These are phyloP conservation scores for Penicillium steckii DNA, from an alignment of 495 filamentous ascomycete genomes.

Conservation along the genomic window DNA sequence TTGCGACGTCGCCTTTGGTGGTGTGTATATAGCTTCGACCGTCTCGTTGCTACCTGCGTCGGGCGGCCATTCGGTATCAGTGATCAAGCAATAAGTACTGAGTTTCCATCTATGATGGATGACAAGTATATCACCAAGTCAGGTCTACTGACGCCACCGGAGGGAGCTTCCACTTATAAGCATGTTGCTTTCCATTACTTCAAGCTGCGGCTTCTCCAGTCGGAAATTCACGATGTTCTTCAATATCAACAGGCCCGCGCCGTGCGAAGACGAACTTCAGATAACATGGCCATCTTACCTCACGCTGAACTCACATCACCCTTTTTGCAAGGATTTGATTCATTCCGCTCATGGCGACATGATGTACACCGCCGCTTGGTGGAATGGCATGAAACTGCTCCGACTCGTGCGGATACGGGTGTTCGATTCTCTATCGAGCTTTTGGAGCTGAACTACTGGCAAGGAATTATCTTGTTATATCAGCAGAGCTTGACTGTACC, in stretches of 20 bases:
- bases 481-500: conserved; percentile 89
- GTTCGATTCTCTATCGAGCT: conserved; percentile 86
- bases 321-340: conserved; percentile 79
- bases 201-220: conserved; percentile 86
- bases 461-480: conserved; percentile 96
- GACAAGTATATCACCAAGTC: conserved; percentile 85
- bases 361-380: conserved; percentile 82
- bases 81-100: conserved; percentile 90
- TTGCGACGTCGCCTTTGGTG: conserved; percentile 89
- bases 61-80: conserved; percentile 91
- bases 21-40: conserved; percentile 93
- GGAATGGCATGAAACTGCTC: conserved; percentile 85
- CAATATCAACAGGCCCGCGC: conserved; percentile 80
- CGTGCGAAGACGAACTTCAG: conserved; percentile 48
- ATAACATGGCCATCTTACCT: conserved; percentile 66
- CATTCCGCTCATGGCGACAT: conserved; percentile 82
- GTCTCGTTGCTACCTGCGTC: conserved; percentile 88
- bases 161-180: conserved; percentile 73
- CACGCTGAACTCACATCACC: conserved; percentile 78
- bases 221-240: conserved; percentile 90
- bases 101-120: conserved; percentile 85
- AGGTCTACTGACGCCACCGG: conserved; percentile 62
- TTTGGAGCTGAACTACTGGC: conserved; percentile 94
- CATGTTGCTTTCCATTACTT: conserved; percentile 89
- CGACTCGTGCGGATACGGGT: conserved; percentile 72